Conservation (phyloP, 2,329 filamentous ascomycete species). For the Fusarium sp. region DNA sequence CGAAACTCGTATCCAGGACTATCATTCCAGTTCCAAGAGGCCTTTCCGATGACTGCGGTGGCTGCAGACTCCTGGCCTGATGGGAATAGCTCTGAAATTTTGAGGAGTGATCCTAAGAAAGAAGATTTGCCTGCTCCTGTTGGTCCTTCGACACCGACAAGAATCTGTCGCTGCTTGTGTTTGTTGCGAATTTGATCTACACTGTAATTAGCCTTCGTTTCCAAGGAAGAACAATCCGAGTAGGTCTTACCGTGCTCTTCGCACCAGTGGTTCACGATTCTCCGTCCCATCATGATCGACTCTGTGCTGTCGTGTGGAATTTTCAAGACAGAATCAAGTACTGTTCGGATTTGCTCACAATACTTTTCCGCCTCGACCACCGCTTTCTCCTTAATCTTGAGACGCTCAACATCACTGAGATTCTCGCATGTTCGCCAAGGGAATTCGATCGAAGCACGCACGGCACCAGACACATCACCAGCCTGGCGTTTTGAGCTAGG, state of each 20-base stretch:
- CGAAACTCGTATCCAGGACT: slow-evolving; percentile 24
- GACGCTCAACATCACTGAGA: background rate
- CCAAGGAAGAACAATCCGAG: no score
- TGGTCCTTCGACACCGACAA: slow-evolving; percentile 31
- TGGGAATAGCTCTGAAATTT: slow-evolving; percentile 46
- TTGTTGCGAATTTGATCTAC: no score
- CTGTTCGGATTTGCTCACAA: background rate
- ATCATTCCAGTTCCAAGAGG: slow-evolving; percentile 45
- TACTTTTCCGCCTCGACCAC: background rate
- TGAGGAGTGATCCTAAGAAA: slow-evolving; percentile 11
- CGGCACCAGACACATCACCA: background rate
- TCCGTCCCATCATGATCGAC: background rate
- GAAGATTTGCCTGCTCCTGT: slow-evolving; percentile 34
- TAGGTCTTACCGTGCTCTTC: background rate
- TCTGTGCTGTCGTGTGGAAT: no score
- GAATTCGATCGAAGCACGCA: background rate
- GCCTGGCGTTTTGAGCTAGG: slow-evolving; percentile 2
- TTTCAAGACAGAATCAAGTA: no score
- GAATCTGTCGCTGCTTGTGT: background rate
- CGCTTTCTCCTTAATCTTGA: slow-evolving; percentile 18
- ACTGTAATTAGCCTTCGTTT: no score
- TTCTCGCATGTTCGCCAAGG: slow-evolving; percentile 1
- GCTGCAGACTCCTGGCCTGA: slow-evolving; percentile 47
- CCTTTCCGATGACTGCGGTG: slow-evolving; percentile 45
- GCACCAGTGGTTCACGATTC: slow-evolving; percentile 12